phyloP scores from a whole-genome alignment of 1,284 basidiomycete species.

The Garcileccinum viscosum region DNA sequence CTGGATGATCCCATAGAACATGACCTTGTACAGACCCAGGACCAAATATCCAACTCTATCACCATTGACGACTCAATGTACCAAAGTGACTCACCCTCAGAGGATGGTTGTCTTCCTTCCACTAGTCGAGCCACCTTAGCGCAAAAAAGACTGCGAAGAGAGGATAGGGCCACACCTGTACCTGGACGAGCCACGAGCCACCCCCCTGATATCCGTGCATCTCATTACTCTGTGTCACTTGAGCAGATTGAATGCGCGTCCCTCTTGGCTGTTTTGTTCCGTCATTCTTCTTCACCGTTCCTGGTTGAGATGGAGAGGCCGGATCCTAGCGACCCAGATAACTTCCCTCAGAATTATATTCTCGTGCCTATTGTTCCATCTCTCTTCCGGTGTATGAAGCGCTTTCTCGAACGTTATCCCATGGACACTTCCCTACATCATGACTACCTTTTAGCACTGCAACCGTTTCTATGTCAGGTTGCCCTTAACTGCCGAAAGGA shows the following conservation, averaged over 20 bases:
- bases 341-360: slow-evolving; percentile 27
- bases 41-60: slow-evolving; percentile 24
- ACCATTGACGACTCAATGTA: slow-evolving; percentile 36
- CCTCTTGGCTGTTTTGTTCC: slow-evolving; percentile 71
- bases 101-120: slow-evolving; percentile 35
- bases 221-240: slow-evolving; percentile 48
- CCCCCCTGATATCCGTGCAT: slow-evolving; percentile 19
- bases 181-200: slow-evolving; percentile 24
- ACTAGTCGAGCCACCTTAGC: slow-evolving; percentile 31
- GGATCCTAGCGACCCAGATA: slow-evolving; percentile 27
- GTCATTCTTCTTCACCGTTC: slow-evolving; percentile 63
- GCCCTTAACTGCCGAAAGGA: slow-evolving; percentile 72
- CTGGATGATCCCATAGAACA: slow-evolving; percentile 67
- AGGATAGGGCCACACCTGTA: slow-evolving; percentile 28
- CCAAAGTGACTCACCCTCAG: slow-evolving; percentile 38
- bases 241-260: slow-evolving; percentile 77
- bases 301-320: slow-evolving; percentile 43
- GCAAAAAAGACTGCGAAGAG: slow-evolving; percentile 34
- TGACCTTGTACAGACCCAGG: slow-evolving; percentile 41
- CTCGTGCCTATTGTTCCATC: slow-evolving; percentile 46
- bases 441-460: slow-evolving; percentile 73
- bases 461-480: slow-evolving; percentile 71
- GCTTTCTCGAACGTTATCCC: slow-evolving; percentile 71
- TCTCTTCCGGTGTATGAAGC: slow-evolving; percentile 69
- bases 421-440: slow-evolving; percentile 77